A percentile compares a stretch with the other conserved stretches of the same genome.
These are phyloP conservation scores for Sugiyamaella smithiae DNA, from an alignment of 805 yeast genomes.

Conservation along the genomic window DNA sequence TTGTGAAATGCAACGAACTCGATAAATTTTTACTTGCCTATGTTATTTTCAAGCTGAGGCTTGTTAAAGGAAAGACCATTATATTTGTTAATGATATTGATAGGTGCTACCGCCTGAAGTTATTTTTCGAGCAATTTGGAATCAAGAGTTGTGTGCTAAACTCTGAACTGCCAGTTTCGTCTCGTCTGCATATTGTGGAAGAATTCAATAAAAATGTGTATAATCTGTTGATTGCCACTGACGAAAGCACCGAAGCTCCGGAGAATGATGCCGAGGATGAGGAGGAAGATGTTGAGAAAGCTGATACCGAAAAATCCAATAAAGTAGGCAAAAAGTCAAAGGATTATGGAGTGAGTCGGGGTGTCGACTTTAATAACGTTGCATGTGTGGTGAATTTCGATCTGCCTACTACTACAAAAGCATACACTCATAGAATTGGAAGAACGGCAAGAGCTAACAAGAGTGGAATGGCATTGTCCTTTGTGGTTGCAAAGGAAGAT, in stretches of 20 bases:
- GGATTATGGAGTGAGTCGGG: slow-evolving; percentile 94
- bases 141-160: slow-evolving; percentile 83
- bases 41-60: slow-evolving; percentile 82
- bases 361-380: slow-evolving; percentile 93
- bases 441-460: slow-evolving; percentile 98
- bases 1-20: slow-evolving; percentile 79
- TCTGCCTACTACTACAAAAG: slow-evolving; percentile 81
- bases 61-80: slow-evolving; percentile 87
- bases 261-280: slow-evolving; percentile 47
- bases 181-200: slow-evolving; percentile 91
- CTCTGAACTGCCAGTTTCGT: slow-evolving; percentile 88
- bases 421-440: slow-evolving; percentile 91
- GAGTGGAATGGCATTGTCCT: slow-evolving; percentile 90
- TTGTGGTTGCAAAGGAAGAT: slow-evolving; percentile 78
- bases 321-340: slow-evolving; percentile 46
- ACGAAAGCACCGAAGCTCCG: slow-evolving; percentile 65
- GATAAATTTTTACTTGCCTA: slow-evolving; percentile 90
- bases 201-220: slow-evolving; percentile 90
- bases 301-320: slow-evolving; percentile 26
- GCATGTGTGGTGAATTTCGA: slow-evolving; percentile 96
- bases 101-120: slow-evolving; percentile 87
- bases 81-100: slow-evolving; percentile 92
- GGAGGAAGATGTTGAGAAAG: slow-evolving; percentile 26
- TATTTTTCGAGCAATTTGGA: slow-evolving; percentile 94
- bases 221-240: slow-evolving; percentile 88